Base-by-base conservation (phyloP, 164 flowering plant species). In the Echeveria elegans region DNA sequence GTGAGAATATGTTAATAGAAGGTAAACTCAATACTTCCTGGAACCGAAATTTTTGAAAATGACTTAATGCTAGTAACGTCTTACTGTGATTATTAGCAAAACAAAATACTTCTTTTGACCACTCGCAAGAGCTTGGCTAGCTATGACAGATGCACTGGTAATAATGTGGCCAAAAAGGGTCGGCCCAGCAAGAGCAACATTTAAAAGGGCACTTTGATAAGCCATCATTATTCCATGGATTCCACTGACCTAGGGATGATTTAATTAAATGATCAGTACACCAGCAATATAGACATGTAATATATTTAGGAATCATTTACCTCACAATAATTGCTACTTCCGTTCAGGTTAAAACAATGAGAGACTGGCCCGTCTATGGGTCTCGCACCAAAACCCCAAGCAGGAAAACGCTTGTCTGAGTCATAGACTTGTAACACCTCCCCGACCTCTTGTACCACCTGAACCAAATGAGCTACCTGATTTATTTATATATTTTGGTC, bases 351-450 rank as follows among this genome's bases (percentile, higher is more conserved):
- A 68, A 87, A 87, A 78, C 92, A 87, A 77, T 87, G 92, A 66
- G 89, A 85, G 31, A 87, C 92, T 36, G 89, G 88, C 43, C 88
- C 88, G 81, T 87, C 92, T 67, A 85, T 83, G 32, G 92, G 89
- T 66, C 89, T 78, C n/a, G 88, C 92, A 70, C 92, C 92, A 79
- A 87, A 87, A 34, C 92, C 92, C 89, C 89, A 87, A 4, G 92
- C 86, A 62, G 88, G 86, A 76, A 87, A 87, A 56, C 80, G 82
- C 65, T 77, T 83, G 70, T 85, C 88, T 30, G 83, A 56, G 73
- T 87, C 89, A 76, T 87, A 87, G 72, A 83, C 81, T 69, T 87
- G 92, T 74, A 87, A 60, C 24, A 87, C 89, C 53, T 80, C 86
- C 67, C 86, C 89, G 68, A 87, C 83, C 45, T 85, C 89, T 2